phyloP scores from a whole-genome alignment of 306 rosid species.

The Acmispon strigosus region DNA sequence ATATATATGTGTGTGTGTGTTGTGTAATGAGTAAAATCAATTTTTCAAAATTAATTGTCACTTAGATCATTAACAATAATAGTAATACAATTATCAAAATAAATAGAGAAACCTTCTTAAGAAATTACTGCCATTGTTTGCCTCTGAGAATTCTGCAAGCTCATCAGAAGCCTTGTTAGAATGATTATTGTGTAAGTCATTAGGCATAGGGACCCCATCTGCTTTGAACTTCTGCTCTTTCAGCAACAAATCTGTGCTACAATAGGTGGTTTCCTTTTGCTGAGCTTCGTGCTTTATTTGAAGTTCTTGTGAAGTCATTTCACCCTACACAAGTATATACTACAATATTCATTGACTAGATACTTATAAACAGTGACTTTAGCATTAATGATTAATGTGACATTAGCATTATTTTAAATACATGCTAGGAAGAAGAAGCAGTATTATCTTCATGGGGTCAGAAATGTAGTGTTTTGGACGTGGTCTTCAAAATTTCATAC shows the following conservation, averaged over 20 bases:
- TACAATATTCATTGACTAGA: constrained; percentile 15
- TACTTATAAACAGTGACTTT: not conserved
- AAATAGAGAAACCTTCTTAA: constrained; percentile 55
- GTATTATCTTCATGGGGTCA: not conserved
- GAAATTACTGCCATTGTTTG: constrained; percentile 48
- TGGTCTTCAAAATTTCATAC: not conserved
- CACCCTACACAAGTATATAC: constrained; percentile 47
- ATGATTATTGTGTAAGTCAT: constrained; percentile 25
- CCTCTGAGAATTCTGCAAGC: constrained; percentile 34
- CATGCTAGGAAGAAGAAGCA: not conserved
- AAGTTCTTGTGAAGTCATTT: constrained; percentile 26
- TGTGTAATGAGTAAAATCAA: not conserved
- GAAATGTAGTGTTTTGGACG: not conserved
- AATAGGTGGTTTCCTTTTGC: constrained; percentile 26
- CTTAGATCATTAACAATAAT: constrained; percentile 4
- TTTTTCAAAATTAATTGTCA: constrained; percentile 4
- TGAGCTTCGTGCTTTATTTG: constrained; percentile 28
- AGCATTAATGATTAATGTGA: not conserved
- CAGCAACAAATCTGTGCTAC: constrained; percentile 15
- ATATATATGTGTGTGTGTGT: not conserved
- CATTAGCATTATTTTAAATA: not conserved
- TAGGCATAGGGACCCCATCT: constrained; percentile 37
- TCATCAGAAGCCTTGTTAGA: constrained; percentile 37
- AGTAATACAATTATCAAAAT: constrained; percentile 15
- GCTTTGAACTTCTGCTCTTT: constrained; percentile 28